phyloP scores from a whole-genome alignment of 192 early-diverging fungal genomes.

The Dissophora globulifera region DNA sequence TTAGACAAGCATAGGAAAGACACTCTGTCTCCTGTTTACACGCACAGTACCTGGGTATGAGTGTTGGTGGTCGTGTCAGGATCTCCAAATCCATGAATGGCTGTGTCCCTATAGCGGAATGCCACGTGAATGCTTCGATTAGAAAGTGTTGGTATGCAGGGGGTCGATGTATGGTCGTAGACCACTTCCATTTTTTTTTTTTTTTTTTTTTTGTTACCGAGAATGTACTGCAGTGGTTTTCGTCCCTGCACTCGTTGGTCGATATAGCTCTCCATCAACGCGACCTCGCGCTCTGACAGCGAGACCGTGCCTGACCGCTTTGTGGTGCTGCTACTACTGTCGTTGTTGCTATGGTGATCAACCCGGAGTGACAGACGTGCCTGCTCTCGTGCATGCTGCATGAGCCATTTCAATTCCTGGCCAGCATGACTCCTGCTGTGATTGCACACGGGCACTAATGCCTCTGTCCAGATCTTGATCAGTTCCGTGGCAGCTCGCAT shows the following conservation, averaged over 20 bases:
- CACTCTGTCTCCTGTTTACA: background rate
- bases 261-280: slow-evolving; percentile 55
- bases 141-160: too few relatives aligned
- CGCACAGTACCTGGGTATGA: slow-evolving; percentile 80
- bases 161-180: too few relatives aligned
- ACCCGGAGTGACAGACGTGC: background rate
- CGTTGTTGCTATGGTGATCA: background rate
- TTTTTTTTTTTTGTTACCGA: slow-evolving; percentile 57
- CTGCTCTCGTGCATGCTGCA: slow-evolving; percentile 38
- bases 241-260: slow-evolving; percentile 66
- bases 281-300: slow-evolving; percentile 33
- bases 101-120: slow-evolving; percentile 70
- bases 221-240: slow-evolving; percentile 94
- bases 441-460: slow-evolving; percentile 48
- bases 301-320: too few relatives aligned
- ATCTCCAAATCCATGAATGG: slow-evolving; percentile 87
- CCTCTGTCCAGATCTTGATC: slow-evolving; percentile 38
- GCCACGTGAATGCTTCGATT: too few relatives aligned
- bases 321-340: too few relatives aligned
- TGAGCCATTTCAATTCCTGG: slow-evolving; percentile 57
- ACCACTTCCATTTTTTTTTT: too few relatives aligned
- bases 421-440: slow-evolving; percentile 45
- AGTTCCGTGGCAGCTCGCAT: slow-evolving; percentile 7
- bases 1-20: too few relatives aligned
- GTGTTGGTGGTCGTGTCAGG: slow-evolving; percentile 71